phyloP scores from a whole-genome alignment of 2,329 filamentous ascomycete species.

The Trichophyton verrucosum region DNA sequence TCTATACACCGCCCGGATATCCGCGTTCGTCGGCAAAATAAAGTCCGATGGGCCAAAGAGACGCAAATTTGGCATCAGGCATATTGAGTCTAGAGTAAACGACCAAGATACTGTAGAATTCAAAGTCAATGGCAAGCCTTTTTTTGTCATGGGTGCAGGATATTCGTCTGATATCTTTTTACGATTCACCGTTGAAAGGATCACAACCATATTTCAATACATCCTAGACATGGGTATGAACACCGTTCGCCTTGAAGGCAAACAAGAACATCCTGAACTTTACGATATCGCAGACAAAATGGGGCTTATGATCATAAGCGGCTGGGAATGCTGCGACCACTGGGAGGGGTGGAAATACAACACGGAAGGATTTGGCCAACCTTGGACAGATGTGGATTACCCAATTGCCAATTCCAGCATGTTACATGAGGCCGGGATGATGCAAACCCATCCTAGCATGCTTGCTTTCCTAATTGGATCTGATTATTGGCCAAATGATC shows the following conservation, averaged over 20 bases:
- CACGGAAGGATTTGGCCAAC: constrained; percentile 34
- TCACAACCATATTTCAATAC: constrained; percentile 40
- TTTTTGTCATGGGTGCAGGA: constrained; percentile 50
- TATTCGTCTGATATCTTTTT: constrained; percentile 52
- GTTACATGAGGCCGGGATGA: constrained; percentile 47
- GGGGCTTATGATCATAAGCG: constrained; percentile 50
- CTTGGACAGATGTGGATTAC: constrained; percentile 46
- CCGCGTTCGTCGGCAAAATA: constrained; percentile 15
- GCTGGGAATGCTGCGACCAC: constrained; percentile 57
- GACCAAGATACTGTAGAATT: constrained; percentile 44
- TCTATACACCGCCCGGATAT: constrained; percentile 20
- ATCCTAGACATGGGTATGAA: constrained; percentile 51
- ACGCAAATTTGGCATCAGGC: constrained; percentile 41
- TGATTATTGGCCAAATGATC: constrained; percentile 51
- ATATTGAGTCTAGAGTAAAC: constrained; percentile 43
- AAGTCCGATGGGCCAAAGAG: constrained; percentile 26
- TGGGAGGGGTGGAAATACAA: constrained; percentile 56
- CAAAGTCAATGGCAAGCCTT: constrained; percentile 43
- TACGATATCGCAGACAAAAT: constrained; percentile 48
- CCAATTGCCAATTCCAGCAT: constrained; percentile 42
- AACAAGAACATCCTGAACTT: constrained; percentile 50
- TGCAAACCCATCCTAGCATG: constrained; percentile 49
- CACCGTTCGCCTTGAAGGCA: constrained; percentile 51
- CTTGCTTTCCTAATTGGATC: constrained; percentile 49
- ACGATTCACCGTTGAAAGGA: constrained; percentile 41